These are phyloP conservation scores for Schizosaccharomyces octosporus DNA, from an alignment of 805 yeast species.

Conservation along the genomic window DNA sequence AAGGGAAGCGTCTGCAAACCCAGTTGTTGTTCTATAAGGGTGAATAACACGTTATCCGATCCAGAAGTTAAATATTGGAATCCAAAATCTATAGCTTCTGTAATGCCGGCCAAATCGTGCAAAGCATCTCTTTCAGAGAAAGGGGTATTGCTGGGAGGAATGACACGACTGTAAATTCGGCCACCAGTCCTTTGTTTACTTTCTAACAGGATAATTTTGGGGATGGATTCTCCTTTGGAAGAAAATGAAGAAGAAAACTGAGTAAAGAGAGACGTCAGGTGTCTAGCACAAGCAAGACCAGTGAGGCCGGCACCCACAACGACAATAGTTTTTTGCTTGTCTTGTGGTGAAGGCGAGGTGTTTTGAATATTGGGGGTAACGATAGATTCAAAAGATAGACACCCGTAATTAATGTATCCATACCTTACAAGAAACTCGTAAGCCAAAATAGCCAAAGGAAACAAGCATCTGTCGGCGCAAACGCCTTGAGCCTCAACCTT, in stretches of 20 bases:
- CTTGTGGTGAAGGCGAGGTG: slow-evolving; percentile 5
- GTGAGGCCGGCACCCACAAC: slow-evolving; percentile 94
- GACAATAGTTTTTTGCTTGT: slow-evolving; percentile 22
- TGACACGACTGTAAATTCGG: slow-evolving; percentile 13
- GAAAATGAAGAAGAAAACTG: slow-evolving; percentile 14
- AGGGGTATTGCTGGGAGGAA: slow-evolving; percentile 4
- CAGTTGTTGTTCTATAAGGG: not conserved
- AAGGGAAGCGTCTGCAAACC: not conserved
- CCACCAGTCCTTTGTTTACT: slow-evolving; percentile 21
- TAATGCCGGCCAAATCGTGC: not conserved
- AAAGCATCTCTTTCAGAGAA: not conserved
- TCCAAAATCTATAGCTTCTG: not conserved
- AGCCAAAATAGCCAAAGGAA: slow-evolving; percentile 19
- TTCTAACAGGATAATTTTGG: slow-evolving; percentile 18
- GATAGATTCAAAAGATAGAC: slow-evolving; percentile 10
- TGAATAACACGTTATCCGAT: not conserved
- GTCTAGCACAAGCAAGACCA: slow-evolving; percentile 89
- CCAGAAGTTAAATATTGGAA: not conserved
- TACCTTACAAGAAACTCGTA: slow-evolving; percentile 19
- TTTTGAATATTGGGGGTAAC: slow-evolving; percentile 3
- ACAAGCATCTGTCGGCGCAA: slow-evolving; percentile 16
- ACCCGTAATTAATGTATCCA: slow-evolving; percentile 21
- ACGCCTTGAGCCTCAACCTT: slow-evolving; percentile 21
- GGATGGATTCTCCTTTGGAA: slow-evolving; percentile 17
- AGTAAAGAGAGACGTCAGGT: slow-evolving; percentile 41